These are phyloP conservation scores for Podospora appendiculata DNA, from an alignment of 495 filamentous ascomycete genomes.

Conservation along the genomic window DNA sequence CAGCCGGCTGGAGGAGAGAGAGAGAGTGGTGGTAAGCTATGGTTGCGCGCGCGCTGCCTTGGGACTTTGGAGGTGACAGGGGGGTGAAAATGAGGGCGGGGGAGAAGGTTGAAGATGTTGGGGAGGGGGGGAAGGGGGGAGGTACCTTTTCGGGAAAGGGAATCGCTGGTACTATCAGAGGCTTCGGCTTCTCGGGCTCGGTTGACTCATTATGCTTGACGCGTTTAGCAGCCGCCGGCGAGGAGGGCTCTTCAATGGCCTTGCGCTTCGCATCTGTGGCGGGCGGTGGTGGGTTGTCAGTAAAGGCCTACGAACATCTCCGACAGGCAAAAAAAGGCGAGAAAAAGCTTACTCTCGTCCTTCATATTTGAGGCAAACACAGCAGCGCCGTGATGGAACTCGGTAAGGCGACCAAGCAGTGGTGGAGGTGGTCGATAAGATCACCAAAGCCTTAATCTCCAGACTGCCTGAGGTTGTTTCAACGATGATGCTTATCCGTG, in stretches of 20 bases:
- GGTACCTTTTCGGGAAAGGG: constrained; percentile 81
- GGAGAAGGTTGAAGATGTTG: no score
- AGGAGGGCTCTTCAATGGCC: constrained; percentile 61
- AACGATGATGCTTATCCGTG: not conserved
- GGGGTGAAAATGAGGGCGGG: no score
- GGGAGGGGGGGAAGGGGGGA: not conserved
- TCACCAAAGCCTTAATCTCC: no score
- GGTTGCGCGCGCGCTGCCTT: not conserved
- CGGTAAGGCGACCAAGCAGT: not conserved
- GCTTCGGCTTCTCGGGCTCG: constrained; percentile 32
- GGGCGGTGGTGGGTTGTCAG: not conserved
- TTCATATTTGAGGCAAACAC: constrained; percentile 28
- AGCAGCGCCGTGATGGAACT: constrained; percentile 5
- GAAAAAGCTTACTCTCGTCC: constrained; percentile 33
- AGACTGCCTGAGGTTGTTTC: not conserved
- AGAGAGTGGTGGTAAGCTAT: constrained; percentile 1
- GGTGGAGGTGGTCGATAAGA: no score
- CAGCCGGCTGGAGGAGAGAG: constrained; percentile 57
- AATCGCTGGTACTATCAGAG: constrained; percentile 46
- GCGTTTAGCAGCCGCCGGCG: constrained; percentile 56
- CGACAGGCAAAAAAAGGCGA: not conserved
- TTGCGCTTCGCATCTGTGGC: constrained; percentile 64
- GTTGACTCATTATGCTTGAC: constrained; percentile 50
- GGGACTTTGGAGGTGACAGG: not conserved
- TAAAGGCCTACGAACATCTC: not conserved